Base-by-base conservation (phyloP, 2,329 filamentous ascomycete species). In the Phoma sp. region DNA sequence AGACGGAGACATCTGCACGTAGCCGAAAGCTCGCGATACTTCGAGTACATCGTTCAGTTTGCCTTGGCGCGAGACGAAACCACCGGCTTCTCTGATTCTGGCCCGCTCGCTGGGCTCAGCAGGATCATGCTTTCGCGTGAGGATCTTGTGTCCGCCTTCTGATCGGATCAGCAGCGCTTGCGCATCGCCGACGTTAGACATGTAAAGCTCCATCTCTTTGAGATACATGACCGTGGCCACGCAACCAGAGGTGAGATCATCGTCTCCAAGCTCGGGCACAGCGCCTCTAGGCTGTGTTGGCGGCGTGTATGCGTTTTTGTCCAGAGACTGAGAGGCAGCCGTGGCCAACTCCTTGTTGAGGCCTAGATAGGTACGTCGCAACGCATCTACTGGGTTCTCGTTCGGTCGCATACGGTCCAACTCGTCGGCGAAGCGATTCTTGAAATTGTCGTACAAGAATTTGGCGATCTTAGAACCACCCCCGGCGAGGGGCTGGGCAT, bases 401-500 rank as follows among this genome's bases (percentile, higher is more conserved):
- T 84, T 80, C 26, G 83, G 76, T n/a, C 85, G 80, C 65, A 96
- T 73, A 53, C 81, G 84, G 61, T 91, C 92, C 45, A 99, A 76
- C 76, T 99, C 93, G 48, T 89, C 84, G 5, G 85, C 85, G 67
- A 99, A 95, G 14, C 92, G 89, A 56, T 89, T 84, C 20, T 91
- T 90, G 75, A 99, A 97, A 69, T 97, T 93, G 77, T 99, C 95
- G 71, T 99, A 93, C 25, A 99, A 80, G 68, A 91, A 99, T 73
- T 97, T 98, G 61, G 95, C 93, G 64, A 99, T 91, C 78, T 96
- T 96, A 58, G 93, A 97, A 36, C 95, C 96, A 56, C 93, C 91
- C 57, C 86, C 92, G 2, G 91, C 91, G 53, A 96, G 82, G n/a
- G 88, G 85, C 72, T 97, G 91, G 3, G 95, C 95, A 71, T 99